Evolutionary conservation across 148 eudicot genomes (phyloP), one percentile per base, ranked within the genome.

Genomic region (Rheum nobile): DNA sequence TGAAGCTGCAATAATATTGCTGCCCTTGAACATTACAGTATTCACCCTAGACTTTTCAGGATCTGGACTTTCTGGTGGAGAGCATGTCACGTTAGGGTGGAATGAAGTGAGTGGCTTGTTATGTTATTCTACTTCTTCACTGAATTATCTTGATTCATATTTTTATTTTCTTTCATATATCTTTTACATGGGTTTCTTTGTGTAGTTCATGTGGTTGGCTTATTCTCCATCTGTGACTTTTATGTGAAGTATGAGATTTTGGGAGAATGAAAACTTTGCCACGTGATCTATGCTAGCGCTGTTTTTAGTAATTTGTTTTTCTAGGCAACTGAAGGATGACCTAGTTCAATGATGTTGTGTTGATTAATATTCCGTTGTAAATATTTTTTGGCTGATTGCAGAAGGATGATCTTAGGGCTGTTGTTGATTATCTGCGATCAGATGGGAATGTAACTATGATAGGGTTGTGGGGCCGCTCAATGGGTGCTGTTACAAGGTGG

Each of bases 381-480:
- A 28, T 34, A 2, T 8, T 57, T 29, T 63, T 74, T 37, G 47
- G 46, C 28, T 57, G 43, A 74, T 71, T 78, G 76, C 91, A 95
- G 99, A 95, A 87, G 76, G 97, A 95, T 82, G 99, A 95, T 81
- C 87, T 95, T 72, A 88, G 77, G 86, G 83, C 96, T 61, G 94
- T 95, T 77, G 99, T 95, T 42, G 86, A 95, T 76, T 84, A 88
- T 78, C 78, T 95, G 76, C 82, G 99, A 41, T 80, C 84, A 63
- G 97, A 95, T 86, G 96, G 97, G 39, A 91, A 87, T 81, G 82
- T 88, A 73, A 90, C 96, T 22, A 84, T 92, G 79, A 91, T 95
- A 85, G 99, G 96, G 70, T 83, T 95, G 79, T 95, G 99, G 99
- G 99, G 99, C 67, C 97, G 99, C 65, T 95, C 99, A 17, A 95